Percentiles rank a stretch among this genome's conserved stretches.
Evolutionary conservation across 805 yeast species (phyloP).

Genomic region (Debaryomyces hansenii): DNA sequence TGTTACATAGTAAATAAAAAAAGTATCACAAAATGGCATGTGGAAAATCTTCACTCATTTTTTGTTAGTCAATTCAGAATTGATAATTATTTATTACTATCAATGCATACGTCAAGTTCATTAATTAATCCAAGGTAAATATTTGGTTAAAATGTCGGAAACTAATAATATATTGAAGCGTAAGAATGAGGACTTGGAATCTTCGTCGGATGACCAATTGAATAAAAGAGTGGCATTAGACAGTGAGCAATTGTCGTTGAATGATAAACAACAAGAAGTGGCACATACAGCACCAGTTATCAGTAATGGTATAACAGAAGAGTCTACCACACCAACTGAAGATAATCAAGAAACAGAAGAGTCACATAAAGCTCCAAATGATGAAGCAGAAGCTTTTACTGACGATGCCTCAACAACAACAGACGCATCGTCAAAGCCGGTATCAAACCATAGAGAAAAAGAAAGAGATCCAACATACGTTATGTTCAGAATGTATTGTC

Average conservation of each 20-base stretch:
- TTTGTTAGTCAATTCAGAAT: not conserved
- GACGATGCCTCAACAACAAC: slow-evolving; percentile 1
- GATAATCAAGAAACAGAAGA: slow-evolving; percentile 1
- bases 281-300: slow-evolving; percentile 43
- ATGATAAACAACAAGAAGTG: slow-evolving; percentile 42
- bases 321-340: not conserved
- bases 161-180: slow-evolving; percentile 51
- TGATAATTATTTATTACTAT: no score
- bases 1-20: not conserved
- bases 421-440: slow-evolving; percentile 26
- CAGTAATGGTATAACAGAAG: slow-evolving; percentile 3
- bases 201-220: slow-evolving; percentile 46
- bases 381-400: not conserved
- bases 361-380: not conserved
- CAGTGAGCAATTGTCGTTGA: slow-evolving; percentile 51
- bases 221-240: slow-evolving; percentile 72
- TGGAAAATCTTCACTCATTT: not conserved
- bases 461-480: slow-evolving; percentile 61
- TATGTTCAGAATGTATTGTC: slow-evolving; percentile 71
- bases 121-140: not conserved
- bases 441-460: slow-evolving; percentile 39
- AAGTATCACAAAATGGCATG: not conserved
- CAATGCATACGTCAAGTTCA: no score
- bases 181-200: slow-evolving; percentile 60
- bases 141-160: slow-evolving; percentile 1